A percentile compares a stretch with the other conserved stretches of the same genome.
Evolutionary conservation across 495 filamentous ascomycete species (phyloP).

Genomic region (Xylona heveae): DNA sequence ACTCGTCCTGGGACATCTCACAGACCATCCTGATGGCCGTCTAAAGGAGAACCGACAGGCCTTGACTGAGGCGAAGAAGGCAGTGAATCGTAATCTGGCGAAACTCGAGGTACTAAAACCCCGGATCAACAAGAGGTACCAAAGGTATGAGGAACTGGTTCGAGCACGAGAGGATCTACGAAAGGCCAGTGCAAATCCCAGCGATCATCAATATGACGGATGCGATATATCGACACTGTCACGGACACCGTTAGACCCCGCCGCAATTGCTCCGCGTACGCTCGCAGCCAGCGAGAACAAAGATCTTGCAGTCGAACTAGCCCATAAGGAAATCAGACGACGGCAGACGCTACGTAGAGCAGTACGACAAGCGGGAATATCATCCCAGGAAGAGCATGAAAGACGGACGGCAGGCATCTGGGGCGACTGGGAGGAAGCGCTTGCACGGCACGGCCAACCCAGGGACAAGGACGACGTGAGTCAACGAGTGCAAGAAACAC

Average conservation of each 20-base stretch:
- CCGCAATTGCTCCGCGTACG: conserved; percentile 26
- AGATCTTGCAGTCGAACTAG: conserved; percentile 59
- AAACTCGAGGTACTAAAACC: conserved; percentile 47
- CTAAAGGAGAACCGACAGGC: conserved; percentile 20
- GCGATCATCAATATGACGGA: neutral
- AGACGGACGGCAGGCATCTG: conserved; percentile 40
- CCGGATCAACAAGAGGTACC: conserved; percentile 40
- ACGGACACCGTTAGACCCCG: conserved; percentile 14
- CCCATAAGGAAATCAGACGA: conserved; percentile 49
- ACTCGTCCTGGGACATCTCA: conserved; percentile 25
- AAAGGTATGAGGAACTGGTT: conserved; percentile 34
- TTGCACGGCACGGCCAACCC: conserved; percentile 15
- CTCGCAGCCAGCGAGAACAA: conserved; percentile 50
- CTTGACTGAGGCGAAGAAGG: conserved; percentile 26
- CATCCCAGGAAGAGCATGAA: conserved; percentile 29
- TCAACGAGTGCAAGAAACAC: conserved; percentile 24
- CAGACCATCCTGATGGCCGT: conserved; percentile 18
- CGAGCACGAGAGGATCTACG: conserved; percentile 22
- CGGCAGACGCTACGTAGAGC: conserved; percentile 36
- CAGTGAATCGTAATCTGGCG: conserved; percentile 28
- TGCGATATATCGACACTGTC: too few species aligned
- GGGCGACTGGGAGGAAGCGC: conserved; percentile 30
- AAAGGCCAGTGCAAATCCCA: conserved; percentile 2
- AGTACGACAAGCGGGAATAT: conserved; percentile 29
- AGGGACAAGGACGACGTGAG: conserved; percentile 21